phyloP scores from a whole-genome alignment of 768 basidiomycete species.

The Sutorius australiensis region DNA sequence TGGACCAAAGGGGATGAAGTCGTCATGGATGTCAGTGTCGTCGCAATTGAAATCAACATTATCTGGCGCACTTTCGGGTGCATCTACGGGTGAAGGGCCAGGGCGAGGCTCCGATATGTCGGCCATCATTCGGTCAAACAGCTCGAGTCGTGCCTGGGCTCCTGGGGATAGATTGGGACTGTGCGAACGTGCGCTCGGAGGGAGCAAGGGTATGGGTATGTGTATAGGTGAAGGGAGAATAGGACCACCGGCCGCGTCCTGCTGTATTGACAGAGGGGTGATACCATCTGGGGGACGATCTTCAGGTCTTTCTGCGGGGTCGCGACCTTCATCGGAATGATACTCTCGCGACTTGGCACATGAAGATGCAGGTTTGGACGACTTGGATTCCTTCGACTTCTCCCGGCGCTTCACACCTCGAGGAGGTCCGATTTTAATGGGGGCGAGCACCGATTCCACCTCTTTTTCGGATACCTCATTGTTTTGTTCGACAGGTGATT shows the following conservation, averaged over 20 bases:
- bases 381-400: background rate
- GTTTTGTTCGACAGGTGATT: background rate
- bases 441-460: background rate
- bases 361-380: background rate
- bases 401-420: slow-evolving; percentile 16
- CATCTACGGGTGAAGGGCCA: background rate
- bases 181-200: background rate
- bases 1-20: background rate
- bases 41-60: slow-evolving; percentile 1
- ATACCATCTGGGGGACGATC: background rate
- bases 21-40: background rate
- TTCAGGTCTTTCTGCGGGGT: background rate
- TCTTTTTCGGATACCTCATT: slow-evolving; percentile 3
- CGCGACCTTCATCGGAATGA: background rate
- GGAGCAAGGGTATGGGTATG: slow-evolving; percentile 3
- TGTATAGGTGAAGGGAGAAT: background rate
- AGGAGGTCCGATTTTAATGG: slow-evolving; percentile 26
- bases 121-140: slow-evolving; percentile 28
- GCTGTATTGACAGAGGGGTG: background rate
- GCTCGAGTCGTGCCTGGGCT: slow-evolving; percentile 23
- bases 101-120: background rate
- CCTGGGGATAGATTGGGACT: slow-evolving; percentile 26
- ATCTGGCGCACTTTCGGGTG: background rate
- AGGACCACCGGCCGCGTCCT: background rate
- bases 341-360: background rate